Base-by-base conservation (phyloP, 1,284 basidiomycete genomes). In the Puccinia polysora region DNA sequence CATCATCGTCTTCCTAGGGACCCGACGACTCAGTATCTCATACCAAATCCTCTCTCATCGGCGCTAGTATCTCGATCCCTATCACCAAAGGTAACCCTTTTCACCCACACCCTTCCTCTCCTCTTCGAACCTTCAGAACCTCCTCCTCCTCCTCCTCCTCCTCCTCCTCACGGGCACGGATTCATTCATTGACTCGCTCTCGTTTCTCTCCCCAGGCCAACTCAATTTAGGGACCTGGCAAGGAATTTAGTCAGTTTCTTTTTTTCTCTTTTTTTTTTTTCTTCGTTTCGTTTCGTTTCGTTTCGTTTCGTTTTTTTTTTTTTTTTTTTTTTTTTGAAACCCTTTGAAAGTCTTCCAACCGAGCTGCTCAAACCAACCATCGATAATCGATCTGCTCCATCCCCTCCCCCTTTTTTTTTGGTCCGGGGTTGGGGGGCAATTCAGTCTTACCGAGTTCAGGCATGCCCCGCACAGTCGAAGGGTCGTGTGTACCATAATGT, bases 21-120 rank as follows among this genome's bases (percentile, higher is more conserved):
- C 67, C 65, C 32, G 69, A 71, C 34, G 76, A 77, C 65, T 74
- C 73, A n/a, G 73, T 72, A 32, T 78, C 77, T 62, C 79, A 80
- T 68, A 78, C 78, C 38, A 80, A 80, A 74, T 69, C 79, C 8
- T 75, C 77, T 36, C 63, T 80, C 8, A 76, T 78, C 60, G 79
- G 79, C 14, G 74, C 77, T 12, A 73, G 70, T 30, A 73, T 73
- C 40, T 73, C 70, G 8, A 52, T 73, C n/a, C 70, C 70, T 32
- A 59, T 73, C 25, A 73, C 70, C 38, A 55, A 73, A 65, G 70
- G 70, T 73, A 34, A 25, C 23, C 18, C 1, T 7, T n/a, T 49
- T 40, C 15, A 40, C 10, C 25, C 23, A 14, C 8, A 15, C n/a
- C 49, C 5, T 34, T 28, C 12, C 30, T 32, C 10, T 14, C n/a